Percentiles rank a stretch among this genome's conserved stretches.
Conservation (phyloP, 129 eudicot species). For the Solidago caesia region DNA sequence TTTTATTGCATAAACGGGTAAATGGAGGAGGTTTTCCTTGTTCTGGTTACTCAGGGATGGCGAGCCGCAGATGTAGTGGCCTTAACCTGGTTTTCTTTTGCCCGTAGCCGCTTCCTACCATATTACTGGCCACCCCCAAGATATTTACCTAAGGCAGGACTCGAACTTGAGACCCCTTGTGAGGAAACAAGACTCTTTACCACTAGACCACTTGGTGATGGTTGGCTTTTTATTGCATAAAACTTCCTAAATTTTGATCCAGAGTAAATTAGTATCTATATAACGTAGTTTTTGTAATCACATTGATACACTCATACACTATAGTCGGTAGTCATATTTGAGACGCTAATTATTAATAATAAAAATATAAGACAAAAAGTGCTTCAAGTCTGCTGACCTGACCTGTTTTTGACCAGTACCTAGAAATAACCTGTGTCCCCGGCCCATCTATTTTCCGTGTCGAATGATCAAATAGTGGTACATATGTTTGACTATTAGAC, state of each 20-base stretch:
- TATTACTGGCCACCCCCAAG: too few relatives aligned
- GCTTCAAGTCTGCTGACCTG: not conserved
- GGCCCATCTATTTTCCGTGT: not conserved
- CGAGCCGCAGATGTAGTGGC: too few relatives aligned
- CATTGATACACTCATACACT: not conserved
- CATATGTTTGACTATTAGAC: constrained; percentile 3
- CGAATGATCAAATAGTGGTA: not conserved
- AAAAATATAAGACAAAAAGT: not conserved
- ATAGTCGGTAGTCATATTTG: not conserved
- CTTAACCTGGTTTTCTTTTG: too few relatives aligned
- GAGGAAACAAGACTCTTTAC: too few relatives aligned
- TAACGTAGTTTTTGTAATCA: not conserved
- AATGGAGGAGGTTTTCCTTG: too few relatives aligned
- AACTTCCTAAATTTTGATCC: not conserved
- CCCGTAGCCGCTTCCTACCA: too few relatives aligned
- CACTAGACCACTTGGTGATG: too few relatives aligned
- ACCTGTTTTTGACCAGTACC: not conserved
- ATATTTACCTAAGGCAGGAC: too few relatives aligned
- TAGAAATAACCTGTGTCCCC: not conserved
- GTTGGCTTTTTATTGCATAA: not conserved
- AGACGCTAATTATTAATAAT: not conserved
- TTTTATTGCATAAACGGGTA: not conserved
- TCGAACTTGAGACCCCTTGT: too few relatives aligned
- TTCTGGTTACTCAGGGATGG: too few relatives aligned
- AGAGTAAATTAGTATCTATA: not conserved